A percentile compares a stretch with the other conserved stretches of the same genome.
Conservation (phyloP, 352 stramenopile genomes). For the Phytophthora sp. region DNA sequence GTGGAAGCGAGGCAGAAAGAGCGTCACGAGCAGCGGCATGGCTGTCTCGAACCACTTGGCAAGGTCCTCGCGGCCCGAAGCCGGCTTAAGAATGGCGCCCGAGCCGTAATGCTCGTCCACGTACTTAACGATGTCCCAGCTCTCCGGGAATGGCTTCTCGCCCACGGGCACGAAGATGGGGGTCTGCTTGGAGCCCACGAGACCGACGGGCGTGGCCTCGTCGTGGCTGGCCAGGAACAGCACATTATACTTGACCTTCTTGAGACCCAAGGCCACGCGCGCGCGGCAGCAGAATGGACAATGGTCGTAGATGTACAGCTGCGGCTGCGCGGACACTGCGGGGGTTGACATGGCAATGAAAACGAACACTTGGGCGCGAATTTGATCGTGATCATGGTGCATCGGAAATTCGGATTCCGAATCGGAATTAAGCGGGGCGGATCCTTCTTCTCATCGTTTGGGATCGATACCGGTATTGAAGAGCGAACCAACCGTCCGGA, state of each 20-base stretch:
- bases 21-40: constrained; percentile 35
- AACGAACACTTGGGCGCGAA: not conserved
- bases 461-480: not conserved
- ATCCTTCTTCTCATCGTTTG: not conserved
- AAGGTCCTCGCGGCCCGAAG: constrained; percentile 47
- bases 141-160: constrained; percentile 57
- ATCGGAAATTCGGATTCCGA: no score
- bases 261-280: constrained; percentile 59
- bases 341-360: not conserved
- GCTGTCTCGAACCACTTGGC: constrained; percentile 46
- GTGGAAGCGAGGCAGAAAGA: constrained; percentile 54
- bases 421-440: not conserved
- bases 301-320: constrained; percentile 70
- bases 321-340: constrained; percentile 12
- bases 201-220: constrained; percentile 52
- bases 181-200: constrained; percentile 54
- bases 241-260: constrained; percentile 45
- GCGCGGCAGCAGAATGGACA: constrained; percentile 62
- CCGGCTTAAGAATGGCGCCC: constrained; percentile 36
- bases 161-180: constrained; percentile 54
- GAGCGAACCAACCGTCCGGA: not conserved
- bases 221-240: constrained; percentile 60
- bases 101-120: constrained; percentile 56
- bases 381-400: constrained; percentile 11
- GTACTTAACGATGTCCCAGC: constrained; percentile 64